These are phyloP conservation scores for Sanguinoderma infundibulare DNA, from an alignment of 1,284 basidiomycete genomes.

Conservation along the genomic window DNA sequence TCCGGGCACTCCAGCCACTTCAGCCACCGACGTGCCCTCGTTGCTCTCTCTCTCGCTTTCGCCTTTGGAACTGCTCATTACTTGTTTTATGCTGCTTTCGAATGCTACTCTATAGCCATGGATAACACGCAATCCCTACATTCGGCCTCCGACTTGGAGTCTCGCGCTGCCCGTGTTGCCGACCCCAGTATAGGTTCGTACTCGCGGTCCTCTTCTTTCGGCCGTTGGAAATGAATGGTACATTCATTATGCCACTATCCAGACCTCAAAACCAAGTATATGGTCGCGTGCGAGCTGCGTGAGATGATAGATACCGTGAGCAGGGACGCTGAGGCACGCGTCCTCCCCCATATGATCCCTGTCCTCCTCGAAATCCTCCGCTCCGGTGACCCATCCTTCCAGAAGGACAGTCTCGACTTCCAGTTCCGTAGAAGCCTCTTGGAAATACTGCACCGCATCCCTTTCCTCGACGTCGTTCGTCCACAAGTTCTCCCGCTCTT, in stretches of 20 bases:
- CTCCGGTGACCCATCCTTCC: conserved; percentile 77
- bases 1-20: conserved; percentile 9
- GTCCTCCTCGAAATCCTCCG: conserved; percentile 81
- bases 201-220: no score
- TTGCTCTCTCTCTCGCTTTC: not conserved
- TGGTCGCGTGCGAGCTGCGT: conserved; percentile 79
- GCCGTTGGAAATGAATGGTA: not conserved
- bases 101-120: conserved; percentile 35
- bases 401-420: conserved; percentile 83
- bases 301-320: conserved; percentile 87
- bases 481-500: conserved; percentile 76
- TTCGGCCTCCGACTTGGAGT: conserved; percentile 66
- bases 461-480: conserved; percentile 80
- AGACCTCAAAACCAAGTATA: conserved; percentile 76
- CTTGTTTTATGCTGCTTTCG: not conserved
- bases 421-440: conserved; percentile 86
- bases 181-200: conserved; percentile 70
- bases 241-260: not conserved
- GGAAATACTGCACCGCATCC: conserved; percentile 89
- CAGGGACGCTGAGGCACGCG: conserved; percentile 80
- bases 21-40: conserved; percentile 14
- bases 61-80: not conserved
- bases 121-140: conserved; percentile 48
- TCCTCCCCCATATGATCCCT: conserved; percentile 77
- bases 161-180: conserved; percentile 69